phyloP scores from a whole-genome alignment of 306 rosid species.

The Parietaria judaica region DNA sequence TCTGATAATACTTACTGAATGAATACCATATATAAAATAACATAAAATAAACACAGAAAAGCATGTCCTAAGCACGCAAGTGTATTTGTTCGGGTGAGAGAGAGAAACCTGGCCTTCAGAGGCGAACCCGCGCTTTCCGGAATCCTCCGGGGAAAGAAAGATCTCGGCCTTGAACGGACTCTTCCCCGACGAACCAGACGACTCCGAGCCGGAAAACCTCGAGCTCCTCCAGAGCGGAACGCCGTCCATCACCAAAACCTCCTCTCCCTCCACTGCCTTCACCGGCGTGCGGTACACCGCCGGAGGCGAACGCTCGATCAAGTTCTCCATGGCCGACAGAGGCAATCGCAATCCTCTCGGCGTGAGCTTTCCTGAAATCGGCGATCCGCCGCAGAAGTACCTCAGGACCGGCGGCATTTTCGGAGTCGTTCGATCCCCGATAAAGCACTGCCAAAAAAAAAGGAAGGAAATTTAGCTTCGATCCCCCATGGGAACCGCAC shows the following conservation, averaged over 20 bases:
- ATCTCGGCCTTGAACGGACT: constrained; percentile 26
- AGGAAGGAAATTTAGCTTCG: neutral
- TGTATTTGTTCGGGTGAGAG: neutral
- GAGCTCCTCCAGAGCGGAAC: constrained; percentile 42
- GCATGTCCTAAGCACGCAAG: too few relatives aligned
- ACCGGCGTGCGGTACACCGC: constrained; percentile 39
- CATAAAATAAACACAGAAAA: too few relatives aligned
- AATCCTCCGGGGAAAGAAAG: constrained; percentile 32
- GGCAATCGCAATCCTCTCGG: constrained; percentile 27
- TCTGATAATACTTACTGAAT: too few relatives aligned
- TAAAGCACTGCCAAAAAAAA: neutral
- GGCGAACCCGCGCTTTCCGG: constrained; percentile 29
- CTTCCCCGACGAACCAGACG: constrained; percentile 22
- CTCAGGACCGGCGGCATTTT: constrained; percentile 43
- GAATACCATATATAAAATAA: too few relatives aligned
- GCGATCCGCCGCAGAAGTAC: constrained; percentile 21
- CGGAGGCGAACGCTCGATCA: constrained; percentile 25
- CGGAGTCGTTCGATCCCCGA: constrained; percentile 21
- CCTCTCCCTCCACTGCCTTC: constrained; percentile 44
- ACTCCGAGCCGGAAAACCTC: constrained; percentile 29
- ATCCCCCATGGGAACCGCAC: neutral
- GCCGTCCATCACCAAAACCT: constrained; percentile 63
- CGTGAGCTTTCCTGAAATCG: neutral
- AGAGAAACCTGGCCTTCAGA: constrained; percentile 47
- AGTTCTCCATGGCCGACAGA: constrained; percentile 48